Conservation (phyloP, 352 stramenopile species). For the Plasmopara muralis region DNA sequence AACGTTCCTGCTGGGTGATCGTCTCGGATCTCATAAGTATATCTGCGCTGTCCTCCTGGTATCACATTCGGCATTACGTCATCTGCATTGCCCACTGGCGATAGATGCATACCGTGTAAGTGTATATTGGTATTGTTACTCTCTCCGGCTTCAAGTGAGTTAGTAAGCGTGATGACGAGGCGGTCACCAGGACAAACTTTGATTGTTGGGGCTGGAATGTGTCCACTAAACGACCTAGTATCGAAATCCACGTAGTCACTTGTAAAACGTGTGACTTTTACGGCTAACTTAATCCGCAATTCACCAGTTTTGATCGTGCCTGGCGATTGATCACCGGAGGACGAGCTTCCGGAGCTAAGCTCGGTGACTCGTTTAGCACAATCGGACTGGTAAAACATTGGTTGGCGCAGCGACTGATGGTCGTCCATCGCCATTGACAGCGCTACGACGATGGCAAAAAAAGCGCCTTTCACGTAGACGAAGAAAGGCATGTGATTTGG, state of each 20-base stretch:
- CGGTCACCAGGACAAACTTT: slow-evolving; percentile 64
- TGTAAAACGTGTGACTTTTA: slow-evolving; percentile 52
- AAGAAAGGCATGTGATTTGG: slow-evolving; percentile 13
- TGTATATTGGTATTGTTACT: slow-evolving; percentile 70
- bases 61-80: slow-evolving; percentile 56
- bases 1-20: slow-evolving; percentile 72
- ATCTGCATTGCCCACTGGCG: slow-evolving; percentile 40
- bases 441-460: slow-evolving; percentile 8
- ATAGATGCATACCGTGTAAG: slow-evolving; percentile 66
- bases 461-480: slow-evolving; percentile 5
- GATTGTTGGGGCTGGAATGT: slow-evolving; percentile 59
- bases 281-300: slow-evolving; percentile 51
- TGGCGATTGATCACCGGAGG: slow-evolving; percentile 22
- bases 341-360: slow-evolving; percentile 16
- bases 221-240: slow-evolving; percentile 64
- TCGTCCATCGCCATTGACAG: slow-evolving; percentile 22
- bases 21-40: slow-evolving; percentile 58
- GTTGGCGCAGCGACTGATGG: slow-evolving; percentile 36
- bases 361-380: slow-evolving; percentile 31
- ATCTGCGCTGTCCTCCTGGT: slow-evolving; percentile 37
- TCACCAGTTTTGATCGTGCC: slow-evolving; percentile 39
- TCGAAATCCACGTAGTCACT: slow-evolving; percentile 71
- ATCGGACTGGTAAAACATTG: slow-evolving; percentile 13
- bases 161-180: slow-evolving; percentile 50
- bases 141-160: slow-evolving; percentile 37